phyloP scores from a whole-genome alignment of 352 stramenopile genomes.

The Phytophthora sansomeana region DNA sequence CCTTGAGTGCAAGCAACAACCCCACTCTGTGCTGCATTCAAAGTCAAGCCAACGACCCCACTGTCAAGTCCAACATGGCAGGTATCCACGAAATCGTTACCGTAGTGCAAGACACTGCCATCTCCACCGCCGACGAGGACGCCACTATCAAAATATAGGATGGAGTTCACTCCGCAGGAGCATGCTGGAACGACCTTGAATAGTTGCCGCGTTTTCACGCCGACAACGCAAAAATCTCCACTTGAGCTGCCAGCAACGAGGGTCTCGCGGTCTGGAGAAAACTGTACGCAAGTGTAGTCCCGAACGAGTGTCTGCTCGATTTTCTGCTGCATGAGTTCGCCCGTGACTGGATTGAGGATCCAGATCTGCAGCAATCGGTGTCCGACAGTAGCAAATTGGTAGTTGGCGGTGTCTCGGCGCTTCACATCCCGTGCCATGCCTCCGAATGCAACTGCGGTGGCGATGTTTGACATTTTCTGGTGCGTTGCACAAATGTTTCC shows the following conservation, averaged over 20 bases:
- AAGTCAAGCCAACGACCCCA: conserved; percentile 55
- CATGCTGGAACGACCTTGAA: conserved; percentile 80
- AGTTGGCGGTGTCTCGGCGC: conserved; percentile 84
- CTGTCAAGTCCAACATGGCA: conserved; percentile 76
- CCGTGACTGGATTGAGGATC: conserved; percentile 86
- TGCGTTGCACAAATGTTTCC: conserved; percentile 90
- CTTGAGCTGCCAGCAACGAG: conserved; percentile 89
- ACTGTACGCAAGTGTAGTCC: conserved; percentile 88
- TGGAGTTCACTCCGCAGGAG: conserved; percentile 78
- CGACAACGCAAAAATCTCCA: conserved; percentile 87
- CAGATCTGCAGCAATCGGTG: conserved; percentile 83
- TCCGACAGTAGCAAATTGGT: conserved; percentile 90
- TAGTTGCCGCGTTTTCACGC: conserved; percentile 76
- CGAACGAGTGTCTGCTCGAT: conserved; percentile 80
- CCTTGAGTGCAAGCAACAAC: conserved; percentile 79
- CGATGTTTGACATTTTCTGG: conserved; percentile 69
- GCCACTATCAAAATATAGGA: conserved; percentile 53
- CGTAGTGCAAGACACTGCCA: conserved; percentile 85
- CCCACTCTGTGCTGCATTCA: conserved; percentile 72
- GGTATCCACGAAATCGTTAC: conserved; percentile 75
- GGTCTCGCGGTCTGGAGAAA: conserved; percentile 82
- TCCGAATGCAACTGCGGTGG: conserved; percentile 77
- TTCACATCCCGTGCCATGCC: conserved; percentile 93
- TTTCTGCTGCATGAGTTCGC: conserved; percentile 74
- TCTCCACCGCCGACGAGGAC: conserved; percentile 88